Evolutionary conservation across 2,329 filamentous ascomycete genomes (phyloP).

Genomic region (Thelonectria blattea): DNA sequence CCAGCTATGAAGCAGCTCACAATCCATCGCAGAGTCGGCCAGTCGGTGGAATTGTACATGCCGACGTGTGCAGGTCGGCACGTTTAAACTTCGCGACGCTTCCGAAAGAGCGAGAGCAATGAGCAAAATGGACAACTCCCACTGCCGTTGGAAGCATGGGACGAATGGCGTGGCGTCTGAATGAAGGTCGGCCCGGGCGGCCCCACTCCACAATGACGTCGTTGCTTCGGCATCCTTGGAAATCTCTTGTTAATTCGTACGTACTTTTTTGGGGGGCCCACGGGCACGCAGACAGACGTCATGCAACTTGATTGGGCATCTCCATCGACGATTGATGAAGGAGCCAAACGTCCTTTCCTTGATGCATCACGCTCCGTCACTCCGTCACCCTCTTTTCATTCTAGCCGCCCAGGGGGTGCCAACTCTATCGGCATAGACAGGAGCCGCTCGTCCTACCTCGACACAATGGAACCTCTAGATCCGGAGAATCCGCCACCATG

Average conservation of each 20-base stretch:
- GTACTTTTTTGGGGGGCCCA: background rate
- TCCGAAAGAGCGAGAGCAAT: background rate
- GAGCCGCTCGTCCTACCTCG: constrained; percentile 5
- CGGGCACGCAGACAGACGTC: too few species aligned
- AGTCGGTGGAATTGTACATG: background rate
- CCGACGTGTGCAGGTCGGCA: background rate
- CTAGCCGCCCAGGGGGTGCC: background rate
- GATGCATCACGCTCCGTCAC: background rate
- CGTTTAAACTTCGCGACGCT: background rate
- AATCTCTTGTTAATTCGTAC: background rate
- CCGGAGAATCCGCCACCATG: constrained; percentile 19
- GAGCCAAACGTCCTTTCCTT: background rate
- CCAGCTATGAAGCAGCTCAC: background rate
- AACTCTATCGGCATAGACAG: background rate
- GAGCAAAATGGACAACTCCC: background rate
- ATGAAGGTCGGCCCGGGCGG: constrained; percentile 6
- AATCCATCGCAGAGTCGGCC: background rate
- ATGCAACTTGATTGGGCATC: background rate
- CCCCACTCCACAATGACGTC: constrained; percentile 14
- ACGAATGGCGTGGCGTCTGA: background rate
- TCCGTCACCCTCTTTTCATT: too few species aligned
- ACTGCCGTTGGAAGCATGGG: background rate
- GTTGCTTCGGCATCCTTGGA: constrained; percentile 5
- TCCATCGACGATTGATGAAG: background rate
- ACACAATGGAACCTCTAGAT: constrained; percentile 6